Evolutionary conservation across 2,329 filamentous ascomycete species (phyloP), one percentile per base, ranked within the genome.

Genomic region (Pestalotiopsis sp.): DNA sequence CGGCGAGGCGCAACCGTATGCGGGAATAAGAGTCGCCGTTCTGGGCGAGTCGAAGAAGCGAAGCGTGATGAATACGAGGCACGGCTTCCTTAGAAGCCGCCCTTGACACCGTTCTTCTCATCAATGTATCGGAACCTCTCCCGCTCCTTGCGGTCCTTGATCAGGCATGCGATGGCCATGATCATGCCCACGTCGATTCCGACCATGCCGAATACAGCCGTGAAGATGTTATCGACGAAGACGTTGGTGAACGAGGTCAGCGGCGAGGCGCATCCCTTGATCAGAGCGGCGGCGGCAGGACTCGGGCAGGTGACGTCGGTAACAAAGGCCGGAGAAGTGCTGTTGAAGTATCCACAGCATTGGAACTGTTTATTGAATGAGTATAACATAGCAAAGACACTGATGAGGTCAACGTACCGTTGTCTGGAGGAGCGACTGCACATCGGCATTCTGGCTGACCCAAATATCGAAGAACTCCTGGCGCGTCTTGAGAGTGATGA

Each of bases 261-360:
- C 1, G 89, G 85, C 1, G 85, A 83, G 17, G 91, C 86, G 77
- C 93, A 96, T 9, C 92, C 92, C 67, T 86, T 84, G 76, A 91
- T 86, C 44, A 92, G 84, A 14, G 91, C 89, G 1, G 93, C 92
- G 48, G 90, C 86, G 2, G 91, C 88, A 6, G 91, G 88, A 75
- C 89, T 92, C 10, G 88, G 85, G 78, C 93, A 96, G 1, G 85
- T 88, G 5, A 78, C 71, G 73, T 94, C 90, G 67, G 87, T 88
- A 70, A 93, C 84, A 77, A 94, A 95, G 64, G 90, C 88, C 11
- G 91, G 91, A 13, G 88, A 85, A 4, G 89, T 91, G 78, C 86
- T 88, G 81, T 94, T 93, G 73, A 87, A 81, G 81, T 93, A 96
- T 70, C 93, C 93, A 74, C 93, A 96, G 87, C 93, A 96, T 73